phyloP scores from a whole-genome alignment of 1,284 basidiomycete genomes.

The Austroboletus novae-zelandiae region DNA sequence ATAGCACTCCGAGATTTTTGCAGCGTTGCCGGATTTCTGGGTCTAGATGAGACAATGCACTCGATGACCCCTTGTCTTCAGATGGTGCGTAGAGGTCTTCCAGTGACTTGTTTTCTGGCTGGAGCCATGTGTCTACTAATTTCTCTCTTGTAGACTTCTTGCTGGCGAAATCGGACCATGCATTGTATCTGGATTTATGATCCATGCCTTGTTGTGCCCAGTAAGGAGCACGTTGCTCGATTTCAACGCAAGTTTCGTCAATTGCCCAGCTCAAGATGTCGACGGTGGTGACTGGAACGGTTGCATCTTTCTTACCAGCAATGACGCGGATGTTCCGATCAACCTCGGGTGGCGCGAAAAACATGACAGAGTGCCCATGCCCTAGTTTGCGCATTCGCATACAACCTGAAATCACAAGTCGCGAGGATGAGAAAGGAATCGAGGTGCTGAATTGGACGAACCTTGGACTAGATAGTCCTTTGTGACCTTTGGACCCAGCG shows the following conservation, averaged over 20 bases:
- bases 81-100: neutral
- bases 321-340: neutral
- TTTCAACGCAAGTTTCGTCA: neutral
- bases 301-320: neutral
- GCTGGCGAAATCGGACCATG: constrained; percentile 24
- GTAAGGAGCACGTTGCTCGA: too few species aligned
- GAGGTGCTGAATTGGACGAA: neutral
- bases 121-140: neutral
- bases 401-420: neutral
- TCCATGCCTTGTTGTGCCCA: too few species aligned
- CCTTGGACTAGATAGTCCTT: neutral
- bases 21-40: neutral
- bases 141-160: constrained; percentile 13
- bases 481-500: neutral
- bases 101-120: neutral
- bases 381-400: constrained; percentile 5
- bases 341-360: constrained; percentile 1
- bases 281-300: neutral
- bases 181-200: too few species aligned
- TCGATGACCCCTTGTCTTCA: neutral
- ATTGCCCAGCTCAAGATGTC: constrained; percentile 32
- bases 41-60: neutral
- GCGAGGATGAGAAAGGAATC: neutral
- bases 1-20: neutral
- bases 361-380: neutral